phyloP scores from a whole-genome alignment of 2,329 filamentous ascomycete genomes.

The Monosporascus sp. region DNA sequence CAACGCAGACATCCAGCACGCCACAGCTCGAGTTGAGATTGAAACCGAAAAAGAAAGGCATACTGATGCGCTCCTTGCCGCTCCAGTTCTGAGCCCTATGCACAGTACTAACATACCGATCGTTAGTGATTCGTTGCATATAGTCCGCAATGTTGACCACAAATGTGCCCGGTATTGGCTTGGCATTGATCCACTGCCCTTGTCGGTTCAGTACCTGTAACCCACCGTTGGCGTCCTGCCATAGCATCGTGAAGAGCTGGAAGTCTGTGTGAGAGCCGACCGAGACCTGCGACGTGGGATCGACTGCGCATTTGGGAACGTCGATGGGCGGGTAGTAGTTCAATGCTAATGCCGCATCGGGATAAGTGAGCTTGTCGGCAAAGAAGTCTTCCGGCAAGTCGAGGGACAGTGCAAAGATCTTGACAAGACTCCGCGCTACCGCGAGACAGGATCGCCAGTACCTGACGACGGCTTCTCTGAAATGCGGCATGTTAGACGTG shows the following conservation, averaged over 20 bases:
- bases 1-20: constrained; percentile 33
- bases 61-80: background rate
- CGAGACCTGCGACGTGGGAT: constrained; percentile 14
- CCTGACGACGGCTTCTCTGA: constrained; percentile 25
- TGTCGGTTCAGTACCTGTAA: constrained; percentile 38
- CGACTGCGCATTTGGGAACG: constrained; percentile 12
- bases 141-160: constrained; percentile 4
- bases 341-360: constrained; percentile 24
- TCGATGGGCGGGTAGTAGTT: constrained; percentile 33
- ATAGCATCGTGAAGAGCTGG: constrained; percentile 40
- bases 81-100: constrained; percentile 1
- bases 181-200: constrained; percentile 36
- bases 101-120: constrained; percentile 2
- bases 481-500: constrained; percentile 19
- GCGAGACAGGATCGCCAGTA: constrained; percentile 27
- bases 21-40: constrained; percentile 35
- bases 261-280: constrained; percentile 41
- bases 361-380: constrained; percentile 23
- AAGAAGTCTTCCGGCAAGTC: constrained; percentile 31
- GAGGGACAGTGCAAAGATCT: constrained; percentile 32
- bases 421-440: constrained; percentile 28
- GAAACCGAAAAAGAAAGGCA: constrained; percentile 17
- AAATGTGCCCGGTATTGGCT: constrained; percentile 3
- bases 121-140: constrained; percentile 1
- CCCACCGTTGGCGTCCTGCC: constrained; percentile 34